phyloP scores from a whole-genome alignment of 169 alveolate species.

The Cryptosporidium viatorum region DNA sequence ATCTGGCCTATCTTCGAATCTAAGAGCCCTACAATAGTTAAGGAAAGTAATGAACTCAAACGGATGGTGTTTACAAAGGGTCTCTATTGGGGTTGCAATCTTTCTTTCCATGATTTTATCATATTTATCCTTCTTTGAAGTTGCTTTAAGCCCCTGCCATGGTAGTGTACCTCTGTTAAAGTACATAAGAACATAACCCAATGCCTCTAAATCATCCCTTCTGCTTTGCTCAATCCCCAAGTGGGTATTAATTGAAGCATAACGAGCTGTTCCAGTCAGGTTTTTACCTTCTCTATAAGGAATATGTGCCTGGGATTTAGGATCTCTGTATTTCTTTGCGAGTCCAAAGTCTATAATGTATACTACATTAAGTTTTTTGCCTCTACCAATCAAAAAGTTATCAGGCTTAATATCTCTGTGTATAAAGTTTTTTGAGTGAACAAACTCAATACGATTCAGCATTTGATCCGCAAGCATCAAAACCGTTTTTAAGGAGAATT shows the following conservation, averaged over 20 bases:
- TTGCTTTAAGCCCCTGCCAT: conserved; percentile 98
- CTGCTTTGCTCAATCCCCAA: conserved; percentile 98
- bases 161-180: conserved; percentile 98
- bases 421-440: conserved; percentile 94
- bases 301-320: conserved; percentile 96
- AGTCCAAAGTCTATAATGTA: conserved; percentile 95
- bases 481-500: conserved; percentile 94
- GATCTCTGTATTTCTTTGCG: conserved; percentile 96
- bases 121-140: conserved; percentile 95
- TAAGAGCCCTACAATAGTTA: conserved; percentile 93
- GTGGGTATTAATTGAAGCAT: conserved; percentile 98
- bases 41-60: conserved; percentile 92
- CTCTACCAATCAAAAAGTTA: conserved; percentile 94
- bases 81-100: conserved; percentile 96
- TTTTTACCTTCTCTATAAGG: conserved; percentile 97
- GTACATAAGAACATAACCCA: conserved; percentile 96
- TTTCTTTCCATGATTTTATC: conserved; percentile 98
- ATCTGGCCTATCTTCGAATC: conserved; percentile 97
- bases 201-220: conserved; percentile 99
- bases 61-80: conserved; percentile 92
- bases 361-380: conserved; percentile 88
- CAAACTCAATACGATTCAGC: conserved; percentile 93
- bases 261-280: conserved; percentile 96
- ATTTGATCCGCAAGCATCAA: conserved; percentile 96
- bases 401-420: conserved; percentile 99